Conservation (phyloP, 2,329 filamentous ascomycete species). For the Nemania sp. region DNA sequence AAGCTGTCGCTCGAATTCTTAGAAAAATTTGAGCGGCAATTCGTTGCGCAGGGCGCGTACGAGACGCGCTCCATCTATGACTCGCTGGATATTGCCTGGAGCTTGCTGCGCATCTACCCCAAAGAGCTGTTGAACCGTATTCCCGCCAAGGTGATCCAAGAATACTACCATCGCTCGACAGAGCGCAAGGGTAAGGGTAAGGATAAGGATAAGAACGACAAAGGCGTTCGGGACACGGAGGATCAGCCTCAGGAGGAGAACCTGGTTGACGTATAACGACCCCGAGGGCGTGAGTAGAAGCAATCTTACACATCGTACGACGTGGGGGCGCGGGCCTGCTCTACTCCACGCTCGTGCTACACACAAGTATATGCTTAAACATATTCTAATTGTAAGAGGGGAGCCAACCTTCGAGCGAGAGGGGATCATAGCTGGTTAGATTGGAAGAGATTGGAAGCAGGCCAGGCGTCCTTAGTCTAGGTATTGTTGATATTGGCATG, state of each 20-base stretch:
- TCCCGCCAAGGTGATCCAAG: conserved; percentile 78
- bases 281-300: conserved; percentile 24
- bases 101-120: conserved; percentile 92
- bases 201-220: conserved; percentile 52
- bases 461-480: not conserved
- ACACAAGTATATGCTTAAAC: conserved; percentile 7
- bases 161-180: conserved; percentile 75
- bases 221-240: conserved; percentile 49
- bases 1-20: conserved; percentile 97
- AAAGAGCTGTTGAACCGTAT: conserved; percentile 98
- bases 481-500: conserved; percentile 1
- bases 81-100: conserved; percentile 95
- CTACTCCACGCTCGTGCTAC: conserved; percentile 20
- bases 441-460: not conserved
- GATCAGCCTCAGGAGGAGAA: conserved; percentile 56
- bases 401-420: not conserved
- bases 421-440: not conserved
- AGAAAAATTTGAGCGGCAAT: conserved; percentile 96
- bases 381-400: conserved; percentile 5
- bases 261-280: conserved; percentile 59
- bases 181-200: conserved; percentile 67
- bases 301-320: conserved; percentile 29
- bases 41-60: conserved; percentile 90
- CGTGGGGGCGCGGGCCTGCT: conserved; percentile 28
- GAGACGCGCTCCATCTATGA: conserved; percentile 91